A percentile compares a stretch with the other conserved stretches of the same genome.
Evolutionary conservation across 768 basidiomycete species (phyloP).

Genomic region (Russula olivacea): DNA sequence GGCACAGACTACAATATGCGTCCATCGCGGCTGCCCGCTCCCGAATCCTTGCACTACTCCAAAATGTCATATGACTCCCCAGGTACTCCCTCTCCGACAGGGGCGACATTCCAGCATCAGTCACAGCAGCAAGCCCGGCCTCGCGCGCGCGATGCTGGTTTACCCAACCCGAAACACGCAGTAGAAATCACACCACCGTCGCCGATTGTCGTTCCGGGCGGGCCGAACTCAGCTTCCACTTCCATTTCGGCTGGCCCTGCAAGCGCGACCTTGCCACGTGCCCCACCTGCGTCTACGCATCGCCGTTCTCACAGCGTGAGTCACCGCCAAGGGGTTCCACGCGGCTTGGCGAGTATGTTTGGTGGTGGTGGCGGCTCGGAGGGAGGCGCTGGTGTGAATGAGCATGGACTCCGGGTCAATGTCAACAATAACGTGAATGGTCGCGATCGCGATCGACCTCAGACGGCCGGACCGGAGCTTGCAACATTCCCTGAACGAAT

Average conservation of each 20-base stretch:
- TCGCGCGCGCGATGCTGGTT: slow-evolving; percentile 60
- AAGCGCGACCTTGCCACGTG: slow-evolving; percentile 46
- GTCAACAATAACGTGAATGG: slow-evolving; percentile 9
- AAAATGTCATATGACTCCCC: slow-evolving; percentile 70
- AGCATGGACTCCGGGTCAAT: slow-evolving; percentile 21
- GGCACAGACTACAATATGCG: slow-evolving; percentile 80
- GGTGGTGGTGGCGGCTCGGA: slow-evolving; percentile 38
- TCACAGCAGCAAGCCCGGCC: slow-evolving; percentile 51
- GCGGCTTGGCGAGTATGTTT: slow-evolving; percentile 59
- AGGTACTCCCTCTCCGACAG: slow-evolving; percentile 52
- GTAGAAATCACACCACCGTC: slow-evolving; percentile 27
- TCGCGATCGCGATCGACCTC: slow-evolving; percentile 41
- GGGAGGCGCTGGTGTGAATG: slow-evolving; percentile 20
- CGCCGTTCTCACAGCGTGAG: slow-evolving; percentile 79
- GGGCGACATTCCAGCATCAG: slow-evolving; percentile 49
- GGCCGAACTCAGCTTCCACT: not conserved
- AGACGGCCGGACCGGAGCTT: slow-evolving; percentile 63
- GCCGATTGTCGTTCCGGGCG: not conserved
- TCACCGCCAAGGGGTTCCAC: slow-evolving; percentile 53
- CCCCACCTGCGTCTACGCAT: slow-evolving; percentile 75
- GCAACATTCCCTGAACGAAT: slow-evolving; percentile 44
- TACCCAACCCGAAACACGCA: slow-evolving; percentile 35
- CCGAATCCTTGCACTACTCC: slow-evolving; percentile 75
- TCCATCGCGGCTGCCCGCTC: slow-evolving; percentile 72
- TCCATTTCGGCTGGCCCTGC: slow-evolving; percentile 27